Conservation (phyloP, 352 stramenopile genomes). For the Hyaloperonospora brassicae region DNA sequence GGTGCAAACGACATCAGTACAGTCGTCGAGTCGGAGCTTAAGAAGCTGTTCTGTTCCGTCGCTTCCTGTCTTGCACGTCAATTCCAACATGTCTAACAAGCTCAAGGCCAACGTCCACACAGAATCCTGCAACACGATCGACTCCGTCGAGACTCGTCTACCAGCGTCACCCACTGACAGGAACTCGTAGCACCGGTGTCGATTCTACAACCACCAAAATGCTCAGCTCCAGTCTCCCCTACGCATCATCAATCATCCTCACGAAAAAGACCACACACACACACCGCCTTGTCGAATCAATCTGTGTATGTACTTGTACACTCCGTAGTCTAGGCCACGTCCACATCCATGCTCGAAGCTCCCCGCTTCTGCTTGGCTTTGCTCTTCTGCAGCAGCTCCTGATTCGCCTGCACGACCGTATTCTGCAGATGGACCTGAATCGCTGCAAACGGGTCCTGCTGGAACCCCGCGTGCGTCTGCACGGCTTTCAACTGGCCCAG, state of each 20-base stretch:
- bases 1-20: too few species aligned
- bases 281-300: neutral
- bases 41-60: slow-evolving; percentile 88
- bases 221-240: slow-evolving; percentile 86
- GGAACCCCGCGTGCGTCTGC: slow-evolving; percentile 73
- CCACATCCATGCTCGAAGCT: neutral
- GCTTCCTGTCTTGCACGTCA: too few species aligned
- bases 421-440: slow-evolving; percentile 84
- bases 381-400: slow-evolving; percentile 46
- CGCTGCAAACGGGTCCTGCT: slow-evolving; percentile 75
- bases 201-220: slow-evolving; percentile 98
- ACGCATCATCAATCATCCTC: slow-evolving; percentile 84
- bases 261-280: slow-evolving; percentile 92
- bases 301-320: too few species aligned
- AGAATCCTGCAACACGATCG: slow-evolving; percentile 47
- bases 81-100: slow-evolving; percentile 97
- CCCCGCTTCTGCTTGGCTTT: slow-evolving; percentile 28
- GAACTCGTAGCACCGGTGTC: slow-evolving; percentile 97
- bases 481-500: slow-evolving; percentile 79
- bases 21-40: slow-evolving; percentile 93
- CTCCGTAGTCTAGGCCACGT: neutral
- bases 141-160: slow-evolving; percentile 94
- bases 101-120: slow-evolving; percentile 97
- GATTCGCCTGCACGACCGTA: slow-evolving; percentile 74
- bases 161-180: slow-evolving; percentile 92